Base-by-base conservation (phyloP, 106 monocot genomes). In the Hemerocallis citrina region DNA sequence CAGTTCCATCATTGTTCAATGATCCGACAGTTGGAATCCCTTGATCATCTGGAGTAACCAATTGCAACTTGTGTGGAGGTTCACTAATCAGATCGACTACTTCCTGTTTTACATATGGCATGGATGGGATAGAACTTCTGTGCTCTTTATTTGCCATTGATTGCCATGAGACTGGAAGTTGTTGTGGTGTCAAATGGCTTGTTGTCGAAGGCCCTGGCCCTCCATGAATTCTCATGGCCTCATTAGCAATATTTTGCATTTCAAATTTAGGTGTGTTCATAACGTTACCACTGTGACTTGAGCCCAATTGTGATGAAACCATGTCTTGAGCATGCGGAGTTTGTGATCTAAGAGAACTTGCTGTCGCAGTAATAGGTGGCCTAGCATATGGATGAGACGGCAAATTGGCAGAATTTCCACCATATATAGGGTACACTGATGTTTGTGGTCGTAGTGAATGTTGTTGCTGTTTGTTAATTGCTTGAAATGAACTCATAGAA, bases 391-490 rank as follows among this genome's bases (percentile, higher is more conserved):
- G 33, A 65, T 72, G 83, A 27, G 77, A 33, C 58, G 64, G 54
- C 65, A 73, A 74, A 57, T 30, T 77, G 64, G 43, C 39, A n/a
- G 44, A 21, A 64, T 68, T 59, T 49, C 36, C 35, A 56, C 77
- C 84, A 67, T 69, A 74, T 63, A 75, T 75, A 20, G 74, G 36
- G 51, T 75, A 81, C n/a, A n/a, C n/a, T 30, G 89, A 63, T 70
- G 89, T 12, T 32, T 73, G 72, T 52, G 80, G 77, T 49, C 61
- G 52, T 56, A 68, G 83, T 42, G 59, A 19, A 21, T 71, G 77
- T 25, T 71, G 82, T 54, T 74, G 77, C 54, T 65, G 79, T 59
- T 72, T 82, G 61, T 66, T 79, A 49, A 57, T 28, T 54, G 49
- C 56, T 63, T 72, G 82, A 37, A 63, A 40, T 63, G 82, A 62